Percentiles rank a stretch among this genome's conserved stretches.
phyloP scores from a whole-genome alignment of 306 rosid species.

The Macrotyloma uniflorum region DNA sequence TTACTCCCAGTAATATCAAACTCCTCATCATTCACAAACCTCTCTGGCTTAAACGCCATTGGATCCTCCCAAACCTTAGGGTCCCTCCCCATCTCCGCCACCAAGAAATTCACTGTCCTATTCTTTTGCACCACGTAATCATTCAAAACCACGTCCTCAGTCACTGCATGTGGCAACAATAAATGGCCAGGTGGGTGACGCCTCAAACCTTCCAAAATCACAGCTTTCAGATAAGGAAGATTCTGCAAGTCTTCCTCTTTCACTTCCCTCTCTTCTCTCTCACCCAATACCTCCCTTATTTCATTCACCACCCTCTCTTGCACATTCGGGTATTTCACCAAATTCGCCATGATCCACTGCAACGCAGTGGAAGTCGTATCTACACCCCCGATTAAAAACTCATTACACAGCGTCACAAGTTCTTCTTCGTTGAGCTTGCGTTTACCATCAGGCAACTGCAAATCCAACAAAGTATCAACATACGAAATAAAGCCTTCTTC shows the following conservation, averaged over 20 bases:
- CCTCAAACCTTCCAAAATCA: constrained; percentile 26
- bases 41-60: constrained; percentile 44
- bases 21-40: constrained; percentile 31
- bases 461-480: constrained; percentile 43
- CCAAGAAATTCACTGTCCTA: too few species aligned
- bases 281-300: background rate
- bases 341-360: constrained; percentile 54
- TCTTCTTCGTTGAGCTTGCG: constrained; percentile 32
- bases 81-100: constrained; percentile 35
- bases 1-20: constrained; percentile 40
- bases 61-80: constrained; percentile 52
- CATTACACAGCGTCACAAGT: constrained; percentile 33
- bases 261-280: constrained; percentile 5
- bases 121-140: constrained; percentile 31
- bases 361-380: constrained; percentile 40
- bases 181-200: constrained; percentile 49
- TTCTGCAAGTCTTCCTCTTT: constrained; percentile 42
- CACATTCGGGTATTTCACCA: constrained; percentile 43
- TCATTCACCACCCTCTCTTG: constrained; percentile 38
- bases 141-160: constrained; percentile 37
- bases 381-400: constrained; percentile 29
- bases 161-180: constrained; percentile 39
- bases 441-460: constrained; percentile 40
- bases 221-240: constrained; percentile 31
- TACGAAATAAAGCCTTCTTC: constrained; percentile 16